A percentile compares a stretch with the other conserved stretches of the same genome.
Evolutionary conservation across 768 basidiomycete genomes (phyloP).

Genomic region (Lentinula edodes): DNA sequence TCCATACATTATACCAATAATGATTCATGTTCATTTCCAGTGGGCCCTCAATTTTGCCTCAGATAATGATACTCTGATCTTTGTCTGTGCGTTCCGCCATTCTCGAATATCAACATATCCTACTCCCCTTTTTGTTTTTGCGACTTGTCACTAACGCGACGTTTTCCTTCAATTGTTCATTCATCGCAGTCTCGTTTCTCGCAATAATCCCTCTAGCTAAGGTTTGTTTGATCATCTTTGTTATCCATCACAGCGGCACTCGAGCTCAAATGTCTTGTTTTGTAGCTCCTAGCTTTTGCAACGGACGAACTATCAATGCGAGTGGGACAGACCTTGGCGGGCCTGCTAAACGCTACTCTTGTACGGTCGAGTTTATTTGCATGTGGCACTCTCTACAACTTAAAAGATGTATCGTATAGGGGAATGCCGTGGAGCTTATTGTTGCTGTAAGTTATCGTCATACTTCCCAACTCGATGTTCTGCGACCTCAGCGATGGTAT

Average conservation of each 20-base stretch:
- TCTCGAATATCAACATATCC: neutral
- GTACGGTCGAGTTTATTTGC: slow-evolving; percentile 19
- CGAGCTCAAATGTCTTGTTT: neutral
- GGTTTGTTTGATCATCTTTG: slow-evolving; percentile 18
- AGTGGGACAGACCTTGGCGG: slow-evolving; percentile 56
- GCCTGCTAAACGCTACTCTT: slow-evolving; percentile 58
- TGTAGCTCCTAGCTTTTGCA: slow-evolving; percentile 53
- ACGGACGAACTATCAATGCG: slow-evolving; percentile 62
- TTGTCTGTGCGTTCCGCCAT: slow-evolving; percentile 34
- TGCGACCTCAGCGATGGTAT: neutral
- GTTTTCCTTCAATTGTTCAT: neutral
- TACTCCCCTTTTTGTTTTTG: neutral
- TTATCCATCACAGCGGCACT: neutral
- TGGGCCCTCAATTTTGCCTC: slow-evolving; percentile 47
- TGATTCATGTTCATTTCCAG: slow-evolving; percentile 19
- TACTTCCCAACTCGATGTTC: neutral
- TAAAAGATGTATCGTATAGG: slow-evolving; percentile 7
- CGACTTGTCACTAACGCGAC: neutral
- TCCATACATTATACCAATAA: neutral
- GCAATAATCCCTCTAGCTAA: slow-evolving; percentile 64
- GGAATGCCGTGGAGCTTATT: slow-evolving; percentile 37
- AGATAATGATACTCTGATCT: slow-evolving; percentile 36
- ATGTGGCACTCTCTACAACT: too few species aligned
- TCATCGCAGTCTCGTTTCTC: slow-evolving; percentile 41
- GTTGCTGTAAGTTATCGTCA: slow-evolving; percentile 40